Evolutionary conservation across 2,329 filamentous ascomycete genomes (phyloP), one percentile per base, ranked within the genome.

Genomic region (Metarhizium guizhouense): DNA sequence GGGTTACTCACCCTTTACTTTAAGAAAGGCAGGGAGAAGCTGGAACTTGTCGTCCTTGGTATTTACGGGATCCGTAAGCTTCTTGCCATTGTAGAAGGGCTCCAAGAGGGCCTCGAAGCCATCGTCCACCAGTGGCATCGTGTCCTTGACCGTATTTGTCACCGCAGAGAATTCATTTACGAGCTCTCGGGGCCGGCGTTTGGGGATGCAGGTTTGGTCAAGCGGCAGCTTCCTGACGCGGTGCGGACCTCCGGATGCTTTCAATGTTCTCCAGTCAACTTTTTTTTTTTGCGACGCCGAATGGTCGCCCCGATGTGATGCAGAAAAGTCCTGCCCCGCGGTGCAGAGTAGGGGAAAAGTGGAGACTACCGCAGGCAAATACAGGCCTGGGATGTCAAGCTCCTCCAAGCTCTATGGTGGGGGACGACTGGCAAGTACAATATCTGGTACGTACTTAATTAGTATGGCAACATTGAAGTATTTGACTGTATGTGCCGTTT

Each of bases 11-110:
- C 82, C 92, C 73, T 99, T 99, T 65, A 96, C 92, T 72, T 96
- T 96, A 57, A 99, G 76, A 71, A 99, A 99, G n/a, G 94, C 94
- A 0, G 94, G 95, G 32, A 99, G 75, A 47, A 99, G 79, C 70
- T 97, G 96, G 83, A 93, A 96, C 78, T 99, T 99, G 76, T 99
- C 94, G 66, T 88, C 80, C 63, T 78, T 80, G 54, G 78, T 83
- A 32, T 78, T 83, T 61, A 86, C 83, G 47, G 82, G 80, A 64
- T 85, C 83, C 1, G 82, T 85, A 57, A 85, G 74, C 69, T 81
- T 83, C 72, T 85, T 86, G 67, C 82, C 83, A 63, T 85, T 84
- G 69, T 86, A 85, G 64, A 85, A 84, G 34, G 83, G 83, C 75
- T 85, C 81, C 58, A 85, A 69, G 50, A 86, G 79, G 67, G 83